Evolutionary conservation across 495 filamentous ascomycete genomes (phyloP).

Genomic region (Neurospora sp.): DNA sequence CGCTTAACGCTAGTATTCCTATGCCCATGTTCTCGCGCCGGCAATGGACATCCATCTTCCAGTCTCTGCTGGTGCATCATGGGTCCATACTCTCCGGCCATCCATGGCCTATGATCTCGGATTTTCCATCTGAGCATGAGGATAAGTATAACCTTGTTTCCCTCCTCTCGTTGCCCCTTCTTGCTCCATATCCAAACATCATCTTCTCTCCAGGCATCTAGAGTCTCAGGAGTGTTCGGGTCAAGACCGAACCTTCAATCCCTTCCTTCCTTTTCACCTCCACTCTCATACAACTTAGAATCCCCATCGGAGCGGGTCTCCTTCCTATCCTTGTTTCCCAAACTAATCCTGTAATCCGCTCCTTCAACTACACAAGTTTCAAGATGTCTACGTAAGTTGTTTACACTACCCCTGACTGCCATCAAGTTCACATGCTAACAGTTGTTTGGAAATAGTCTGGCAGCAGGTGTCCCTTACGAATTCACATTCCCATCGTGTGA

Average conservation of each 20-base stretch:
- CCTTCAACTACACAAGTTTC: slow-evolving; percentile 15
- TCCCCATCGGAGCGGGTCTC: slow-evolving; percentile 33
- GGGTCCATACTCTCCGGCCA: slow-evolving; percentile 25
- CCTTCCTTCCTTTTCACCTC: slow-evolving; percentile 14
- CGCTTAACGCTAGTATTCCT: slow-evolving; percentile 9
- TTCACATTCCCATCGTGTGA: slow-evolving; percentile 40
- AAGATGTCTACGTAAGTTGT: slow-evolving; percentile 43
- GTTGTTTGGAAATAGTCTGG: slow-evolving; percentile 26
- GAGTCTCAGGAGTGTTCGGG: slow-evolving; percentile 20
- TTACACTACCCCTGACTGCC: background rate
- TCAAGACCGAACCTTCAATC: slow-evolving; percentile 6
- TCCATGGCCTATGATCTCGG: slow-evolving; percentile 26
- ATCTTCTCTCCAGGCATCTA: slow-evolving; percentile 10
- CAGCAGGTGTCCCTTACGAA: slow-evolving; percentile 43
- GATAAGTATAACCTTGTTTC: slow-evolving; percentile 26
- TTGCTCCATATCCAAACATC: slow-evolving; percentile 21
- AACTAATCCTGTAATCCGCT: slow-evolving; percentile 30
- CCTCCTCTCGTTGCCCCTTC: slow-evolving; percentile 25
- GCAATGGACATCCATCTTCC: slow-evolving; percentile 8
- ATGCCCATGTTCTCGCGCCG: slow-evolving; percentile 12
- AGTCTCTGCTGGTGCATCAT: slow-evolving; percentile 21
- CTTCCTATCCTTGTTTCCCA: slow-evolving; percentile 10
- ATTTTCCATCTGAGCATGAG: slow-evolving; percentile 15
- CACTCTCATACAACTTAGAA: slow-evolving; percentile 8
- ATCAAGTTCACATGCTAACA: slow-evolving; percentile 16